phyloP scores from a whole-genome alignment of 495 filamentous ascomycete species.

The Jackrogersella minutella region DNA sequence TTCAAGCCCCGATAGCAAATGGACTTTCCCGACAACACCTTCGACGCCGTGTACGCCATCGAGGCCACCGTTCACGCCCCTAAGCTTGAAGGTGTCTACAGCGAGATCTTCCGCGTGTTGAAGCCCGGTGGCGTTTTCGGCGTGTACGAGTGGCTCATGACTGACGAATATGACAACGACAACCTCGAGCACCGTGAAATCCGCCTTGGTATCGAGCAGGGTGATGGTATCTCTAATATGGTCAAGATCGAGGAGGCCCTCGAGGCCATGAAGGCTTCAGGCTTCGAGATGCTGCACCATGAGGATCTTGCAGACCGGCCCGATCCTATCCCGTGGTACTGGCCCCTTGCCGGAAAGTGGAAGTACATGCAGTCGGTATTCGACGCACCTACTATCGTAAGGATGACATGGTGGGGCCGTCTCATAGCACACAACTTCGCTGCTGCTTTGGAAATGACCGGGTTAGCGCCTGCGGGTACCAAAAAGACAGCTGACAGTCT shows the following conservation, averaged over 20 bases:
- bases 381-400: conserved; percentile 84
- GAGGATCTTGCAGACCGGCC: conserved; percentile 88
- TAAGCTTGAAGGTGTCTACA: conserved; percentile 92
- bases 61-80: conserved; percentile 97
- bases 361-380: conserved; percentile 80
- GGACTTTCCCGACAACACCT: conserved; percentile 88
- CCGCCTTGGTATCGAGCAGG: conserved; percentile 94
- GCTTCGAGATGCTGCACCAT: conserved; percentile 84
- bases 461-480: conserved; percentile 81
- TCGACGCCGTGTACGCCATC: conserved; percentile 98
- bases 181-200: conserved; percentile 89
- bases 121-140: conserved; percentile 97
- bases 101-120: conserved; percentile 91
- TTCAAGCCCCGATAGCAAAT: conserved; percentile 73
- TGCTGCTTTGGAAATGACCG: conserved; percentile 76
- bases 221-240: conserved; percentile 99
- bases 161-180: conserved; percentile 89
- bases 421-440: conserved; percentile 79
- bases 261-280: conserved; percentile 84
- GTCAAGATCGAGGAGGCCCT: conserved; percentile 86
- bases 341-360: conserved; percentile 81
- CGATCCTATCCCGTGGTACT: conserved; percentile 91
- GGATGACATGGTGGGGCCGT: conserved; percentile 90
- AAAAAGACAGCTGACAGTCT: conserved; percentile 96
- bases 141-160: conserved; percentile 99